A percentile compares a stretch with the other conserved stretches of the same genome.
Evolutionary conservation across 129 eudicot genomes (phyloP).

Genomic region (Mikania micrantha): DNA sequence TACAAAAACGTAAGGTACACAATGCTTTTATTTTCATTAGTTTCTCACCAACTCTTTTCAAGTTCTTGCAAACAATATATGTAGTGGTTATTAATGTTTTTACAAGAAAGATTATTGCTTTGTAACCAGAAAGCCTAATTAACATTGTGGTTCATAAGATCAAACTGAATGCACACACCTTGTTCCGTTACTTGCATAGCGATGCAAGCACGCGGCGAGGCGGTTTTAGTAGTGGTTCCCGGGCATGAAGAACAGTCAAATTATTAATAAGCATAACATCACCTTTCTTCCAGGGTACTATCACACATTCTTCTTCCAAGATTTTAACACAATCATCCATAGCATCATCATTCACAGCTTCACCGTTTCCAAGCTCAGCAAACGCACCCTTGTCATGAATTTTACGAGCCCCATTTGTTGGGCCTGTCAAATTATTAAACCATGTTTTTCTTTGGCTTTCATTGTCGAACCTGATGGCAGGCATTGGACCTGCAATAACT

Average conservation of each 20-base stretch:
- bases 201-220: conserved; percentile 25
- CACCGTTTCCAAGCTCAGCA: conserved; percentile 26
- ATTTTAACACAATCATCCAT: conserved; percentile 13
- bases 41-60: no score
- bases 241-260: conserved; percentile 9
- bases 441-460: conserved; percentile 16
- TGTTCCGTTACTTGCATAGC: conserved; percentile 14
- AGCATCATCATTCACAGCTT: conserved; percentile 2
- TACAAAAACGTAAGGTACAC: background rate
- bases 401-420: conserved; percentile 30
- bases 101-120: conserved; percentile 1
- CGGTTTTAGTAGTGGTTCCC: conserved; percentile 14
- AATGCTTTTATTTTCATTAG: background rate
- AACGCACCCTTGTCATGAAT: conserved; percentile 33
- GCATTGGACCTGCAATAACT: conserved; percentile 29
- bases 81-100: background rate
- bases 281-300: conserved; percentile 18
- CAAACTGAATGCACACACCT: background rate
- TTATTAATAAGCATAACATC: conserved; percentile 14
- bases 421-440: conserved; percentile 41
- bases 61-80: no score
- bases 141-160: background rate
- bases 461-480: conserved; percentile 12
- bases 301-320: conserved; percentile 20
- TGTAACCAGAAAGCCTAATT: background rate